Base-by-base conservation (phyloP, 805 yeast genomes). In the Saccharomyces cerevisiae region DNA sequence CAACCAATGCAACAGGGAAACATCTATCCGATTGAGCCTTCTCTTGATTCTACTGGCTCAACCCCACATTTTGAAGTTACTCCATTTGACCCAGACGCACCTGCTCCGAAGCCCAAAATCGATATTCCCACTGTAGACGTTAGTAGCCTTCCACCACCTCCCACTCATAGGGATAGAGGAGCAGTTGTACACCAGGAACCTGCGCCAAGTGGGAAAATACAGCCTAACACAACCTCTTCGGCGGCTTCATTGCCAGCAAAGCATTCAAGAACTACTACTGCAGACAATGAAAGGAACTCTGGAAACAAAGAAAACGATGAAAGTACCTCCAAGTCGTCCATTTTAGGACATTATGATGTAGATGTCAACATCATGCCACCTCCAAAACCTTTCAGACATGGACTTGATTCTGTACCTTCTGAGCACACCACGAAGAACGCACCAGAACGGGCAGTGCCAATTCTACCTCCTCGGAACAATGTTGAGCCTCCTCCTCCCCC, bases 351-450 rank as follows among this genome's bases (percentile, higher is more conserved):
- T 31, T 65, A 74, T 52, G 57, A 70, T 11, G 72, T 75, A 5
- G 61, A 67, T 11, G 58, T 66, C 6, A 67, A 66, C 43, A 70
- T 68, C 52, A 73, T 76, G 3, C 78, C 80, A 21, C 81, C 81
- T 3, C 72, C 71, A 27, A 62, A 58, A 5, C 67, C 70, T 24
- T 51, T 58, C 26, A 22, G 61, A 57, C 41, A 58, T 58, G 50
- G 47, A 3, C 48, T 51, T 24, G 50, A 51, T 41, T 8, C 50
- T 29, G 51, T 52, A 36, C 4, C 43, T 17, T 6, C 43, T 17
- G 43, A 22, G 28, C 29, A 46, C n/a, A 8, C 21, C n/a, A 8
- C 29, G 29, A 22, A 46, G 24, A 5, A 2, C 13, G 17, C 43
- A 6, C 43, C 43, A 17, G 43, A 36, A 36, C 30, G 28, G 13